phyloP scores from a whole-genome alignment of 305 asterid genomes.

The Fraxinus latifolia region DNA sequence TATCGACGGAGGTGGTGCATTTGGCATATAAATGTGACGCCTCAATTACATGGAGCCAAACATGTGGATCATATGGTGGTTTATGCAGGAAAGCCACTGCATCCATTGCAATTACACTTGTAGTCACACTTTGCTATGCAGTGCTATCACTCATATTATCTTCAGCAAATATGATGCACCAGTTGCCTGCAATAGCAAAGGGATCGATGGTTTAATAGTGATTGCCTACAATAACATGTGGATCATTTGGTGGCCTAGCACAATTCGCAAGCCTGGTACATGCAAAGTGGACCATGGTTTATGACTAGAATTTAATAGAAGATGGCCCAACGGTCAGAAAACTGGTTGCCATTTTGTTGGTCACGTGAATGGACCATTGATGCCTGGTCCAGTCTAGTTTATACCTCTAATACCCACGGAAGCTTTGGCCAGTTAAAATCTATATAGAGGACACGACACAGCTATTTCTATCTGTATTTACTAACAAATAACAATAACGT shows the following conservation, averaged over 20 bases:
- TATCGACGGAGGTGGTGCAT: conserved; percentile 38
- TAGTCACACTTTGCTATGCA: conserved; percentile 39
- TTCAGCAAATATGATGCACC: conserved; percentile 52
- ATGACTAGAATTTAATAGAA: background rate
- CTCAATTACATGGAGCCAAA: conserved; percentile 36
- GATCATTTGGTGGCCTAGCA: too few species aligned
- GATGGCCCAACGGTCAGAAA: background rate
- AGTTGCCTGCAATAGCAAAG: conserved; percentile 29
- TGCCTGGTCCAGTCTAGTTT: background rate
- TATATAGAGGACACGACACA: background rate
- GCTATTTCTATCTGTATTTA: background rate
- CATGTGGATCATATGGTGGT: conserved; percentile 40
- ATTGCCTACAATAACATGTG: too few species aligned
- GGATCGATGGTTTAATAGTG: conserved; percentile 8
- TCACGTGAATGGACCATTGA: background rate
- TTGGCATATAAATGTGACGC: conserved; percentile 45
- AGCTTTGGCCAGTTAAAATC: background rate
- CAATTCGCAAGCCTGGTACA: background rate
- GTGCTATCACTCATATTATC: conserved; percentile 42
- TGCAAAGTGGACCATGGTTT: background rate
- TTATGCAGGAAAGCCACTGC: conserved; percentile 43
- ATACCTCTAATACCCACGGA: background rate
- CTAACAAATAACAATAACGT: background rate
- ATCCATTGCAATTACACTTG: conserved; percentile 38
- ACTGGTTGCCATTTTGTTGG: too few species aligned